Conservation (phyloP, 73 alveolate genomes). For the Tetrahymena elliotti region DNA sequence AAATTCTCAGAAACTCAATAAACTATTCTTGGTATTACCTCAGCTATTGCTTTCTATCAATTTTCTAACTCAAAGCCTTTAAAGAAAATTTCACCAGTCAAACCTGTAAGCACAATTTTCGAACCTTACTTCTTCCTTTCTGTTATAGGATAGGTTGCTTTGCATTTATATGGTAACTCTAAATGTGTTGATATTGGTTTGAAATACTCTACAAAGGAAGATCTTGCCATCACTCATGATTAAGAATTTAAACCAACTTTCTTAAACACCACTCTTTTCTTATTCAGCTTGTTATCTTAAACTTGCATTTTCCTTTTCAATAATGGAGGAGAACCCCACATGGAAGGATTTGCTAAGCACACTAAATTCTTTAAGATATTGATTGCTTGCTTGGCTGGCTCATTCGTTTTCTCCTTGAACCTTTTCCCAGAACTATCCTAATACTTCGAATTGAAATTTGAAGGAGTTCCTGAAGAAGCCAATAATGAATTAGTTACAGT, state of each 20-base stretch:
- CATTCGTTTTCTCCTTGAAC: background rate
- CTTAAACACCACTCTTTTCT: slow-evolving; percentile 74
- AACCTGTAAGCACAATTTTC: background rate
- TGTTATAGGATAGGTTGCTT: background rate
- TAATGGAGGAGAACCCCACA: background rate
- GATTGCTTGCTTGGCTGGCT: background rate
- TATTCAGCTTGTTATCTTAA: slow-evolving; percentile 16
- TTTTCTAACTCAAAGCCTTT: background rate
- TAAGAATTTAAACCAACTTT: slow-evolving; percentile 64
- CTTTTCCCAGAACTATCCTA: background rate
- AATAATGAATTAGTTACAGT: background rate
- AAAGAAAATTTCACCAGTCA: background rate
- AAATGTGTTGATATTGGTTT: background rate
- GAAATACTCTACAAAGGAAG: background rate
- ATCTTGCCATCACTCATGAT: background rate
- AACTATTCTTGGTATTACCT: slow-evolving; percentile 21
- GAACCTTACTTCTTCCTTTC: background rate
- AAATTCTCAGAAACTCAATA: slow-evolving; percentile 34
- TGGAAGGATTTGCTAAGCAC: background rate
- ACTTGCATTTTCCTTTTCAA: background rate
- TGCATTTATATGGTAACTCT: background rate
- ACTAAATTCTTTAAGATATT: background rate
- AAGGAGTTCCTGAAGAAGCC: background rate
- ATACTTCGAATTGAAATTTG: background rate
- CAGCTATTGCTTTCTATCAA: slow-evolving; percentile 15